Percentiles rank a stretch among this genome's conserved stretches.
These are phyloP conservation scores for Hyphopichia homilentoma DNA, from an alignment of 805 yeast genomes.

Conservation along the genomic window DNA sequence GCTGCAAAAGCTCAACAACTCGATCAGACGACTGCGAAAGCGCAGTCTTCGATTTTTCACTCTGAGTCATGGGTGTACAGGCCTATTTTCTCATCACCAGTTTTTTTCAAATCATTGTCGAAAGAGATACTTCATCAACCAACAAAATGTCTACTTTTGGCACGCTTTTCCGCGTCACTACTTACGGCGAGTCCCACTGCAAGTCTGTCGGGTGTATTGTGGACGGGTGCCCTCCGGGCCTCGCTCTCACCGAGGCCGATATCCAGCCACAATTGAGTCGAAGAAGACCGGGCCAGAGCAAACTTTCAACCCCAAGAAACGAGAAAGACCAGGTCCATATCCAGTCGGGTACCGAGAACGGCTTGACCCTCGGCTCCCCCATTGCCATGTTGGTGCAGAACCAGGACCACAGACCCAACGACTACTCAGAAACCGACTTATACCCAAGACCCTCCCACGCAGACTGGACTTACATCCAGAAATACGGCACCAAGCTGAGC, in stretches of 20 bases:
- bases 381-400: slow-evolving; percentile 89
- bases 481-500: slow-evolving; percentile 90
- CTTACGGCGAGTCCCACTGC: slow-evolving; percentile 98
- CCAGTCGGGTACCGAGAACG: slow-evolving; percentile 92
- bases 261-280: slow-evolving; percentile 94
- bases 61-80: too few species aligned
- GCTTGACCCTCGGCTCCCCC: slow-evolving; percentile 90
- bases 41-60: too few species aligned
- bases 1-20: too few species aligned
- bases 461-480: slow-evolving; percentile 85
- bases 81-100: too few species aligned
- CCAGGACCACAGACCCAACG: slow-evolving; percentile 96
- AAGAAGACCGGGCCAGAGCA: slow-evolving; percentile 97
- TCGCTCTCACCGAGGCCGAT: slow-evolving; percentile 79
- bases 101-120: not conserved
- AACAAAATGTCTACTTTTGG: slow-evolving; percentile 48
- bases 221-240: slow-evolving; percentile 97
- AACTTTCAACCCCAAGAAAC: slow-evolving; percentile 89
- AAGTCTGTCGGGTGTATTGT: slow-evolving; percentile 97
- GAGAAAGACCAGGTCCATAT: slow-evolving; percentile 91
- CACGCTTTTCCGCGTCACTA: slow-evolving; percentile 62
- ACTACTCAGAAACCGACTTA: slow-evolving; percentile 90
- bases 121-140: slow-evolving; percentile 1
- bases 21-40: too few species aligned
- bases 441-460: slow-evolving; percentile 99